phyloP scores from a whole-genome alignment of 257 asterid genomes.

The Capsicum pubescens region DNA sequence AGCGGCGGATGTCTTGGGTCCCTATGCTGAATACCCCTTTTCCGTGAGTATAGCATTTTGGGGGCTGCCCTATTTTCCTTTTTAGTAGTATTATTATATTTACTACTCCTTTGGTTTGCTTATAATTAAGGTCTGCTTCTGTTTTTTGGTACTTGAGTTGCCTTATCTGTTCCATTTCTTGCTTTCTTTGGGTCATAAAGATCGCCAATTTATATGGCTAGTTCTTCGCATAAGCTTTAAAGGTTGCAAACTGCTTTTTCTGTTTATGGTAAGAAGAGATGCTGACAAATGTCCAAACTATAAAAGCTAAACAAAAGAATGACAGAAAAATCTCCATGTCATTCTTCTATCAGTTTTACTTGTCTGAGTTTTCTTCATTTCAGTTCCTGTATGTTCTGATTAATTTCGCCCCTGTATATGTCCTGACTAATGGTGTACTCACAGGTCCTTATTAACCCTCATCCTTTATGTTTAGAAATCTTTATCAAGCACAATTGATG shows the following conservation, averaged over 20 bases:
- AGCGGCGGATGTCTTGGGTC: slow-evolving; percentile 68
- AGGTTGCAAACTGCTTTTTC: not conserved
- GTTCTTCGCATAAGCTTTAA: not conserved
- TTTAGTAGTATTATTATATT: not conserved
- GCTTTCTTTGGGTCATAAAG: not conserved
- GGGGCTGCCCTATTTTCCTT: not conserved
- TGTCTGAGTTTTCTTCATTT: not conserved
- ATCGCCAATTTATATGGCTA: not conserved
- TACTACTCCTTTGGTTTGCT: slow-evolving; percentile 4
- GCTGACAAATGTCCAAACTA: slow-evolving; percentile 4
- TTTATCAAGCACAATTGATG: slow-evolving; percentile 62
- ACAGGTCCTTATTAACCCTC: slow-evolving; percentile 26
- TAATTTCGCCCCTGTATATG: not conserved
- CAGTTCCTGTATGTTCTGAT: slow-evolving; percentile 13
- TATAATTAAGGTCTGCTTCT: not conserved
- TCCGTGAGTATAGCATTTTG: slow-evolving; percentile 47
- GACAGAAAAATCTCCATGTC: not conserved
- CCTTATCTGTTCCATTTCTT: not conserved
- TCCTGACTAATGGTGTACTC: slow-evolving; percentile 15
- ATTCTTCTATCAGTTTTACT: not conserved
- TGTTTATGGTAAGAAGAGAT: not conserved
- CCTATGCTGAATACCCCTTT: slow-evolving; percentile 61
- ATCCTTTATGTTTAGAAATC: slow-evolving; percentile 47
- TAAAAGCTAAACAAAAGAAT: not conserved
- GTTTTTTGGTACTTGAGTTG: not conserved